Evolutionary conservation across 2,329 filamentous ascomycete genomes (phyloP).

Genomic region (Penicillium digitatum): DNA sequence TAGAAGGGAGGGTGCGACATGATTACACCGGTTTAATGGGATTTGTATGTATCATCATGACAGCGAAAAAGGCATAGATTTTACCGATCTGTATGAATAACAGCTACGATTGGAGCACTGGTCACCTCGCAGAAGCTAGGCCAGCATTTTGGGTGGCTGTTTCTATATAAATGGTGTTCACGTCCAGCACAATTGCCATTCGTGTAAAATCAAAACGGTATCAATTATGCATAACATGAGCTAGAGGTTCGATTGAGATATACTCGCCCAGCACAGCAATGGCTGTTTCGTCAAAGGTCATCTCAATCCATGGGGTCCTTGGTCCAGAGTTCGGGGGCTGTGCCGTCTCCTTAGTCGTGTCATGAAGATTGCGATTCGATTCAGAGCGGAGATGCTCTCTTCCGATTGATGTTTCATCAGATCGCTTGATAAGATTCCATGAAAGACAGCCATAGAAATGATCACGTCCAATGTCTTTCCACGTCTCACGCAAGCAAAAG

Average conservation of each 20-base stretch:
- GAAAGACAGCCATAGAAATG: constrained; percentile 35
- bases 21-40: background rate
- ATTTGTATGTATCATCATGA: constrained; percentile 1
- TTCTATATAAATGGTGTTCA: background rate
- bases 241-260: constrained; percentile 5
- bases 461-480: constrained; percentile 26
- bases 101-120: background rate
- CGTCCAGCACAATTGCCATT: background rate
- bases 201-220: background rate
- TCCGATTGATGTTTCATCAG: background rate
- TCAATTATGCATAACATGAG: background rate
- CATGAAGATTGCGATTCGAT: background rate
- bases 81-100: background rate
- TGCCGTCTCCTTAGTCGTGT: background rate
- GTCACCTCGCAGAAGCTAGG: background rate
- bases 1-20: constrained; percentile 55
- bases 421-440: constrained; percentile 6
- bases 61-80: background rate
- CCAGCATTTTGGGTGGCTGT: background rate
- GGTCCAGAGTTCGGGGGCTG: background rate
- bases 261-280: constrained; percentile 19
- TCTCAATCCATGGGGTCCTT: constrained; percentile 14
- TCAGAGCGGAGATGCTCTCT: background rate
- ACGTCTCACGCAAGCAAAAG: constrained; percentile 27
- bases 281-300: constrained; percentile 29